phyloP scores from a whole-genome alignment of 2,329 filamentous ascomycete genomes.

The Epichloe baconii region DNA sequence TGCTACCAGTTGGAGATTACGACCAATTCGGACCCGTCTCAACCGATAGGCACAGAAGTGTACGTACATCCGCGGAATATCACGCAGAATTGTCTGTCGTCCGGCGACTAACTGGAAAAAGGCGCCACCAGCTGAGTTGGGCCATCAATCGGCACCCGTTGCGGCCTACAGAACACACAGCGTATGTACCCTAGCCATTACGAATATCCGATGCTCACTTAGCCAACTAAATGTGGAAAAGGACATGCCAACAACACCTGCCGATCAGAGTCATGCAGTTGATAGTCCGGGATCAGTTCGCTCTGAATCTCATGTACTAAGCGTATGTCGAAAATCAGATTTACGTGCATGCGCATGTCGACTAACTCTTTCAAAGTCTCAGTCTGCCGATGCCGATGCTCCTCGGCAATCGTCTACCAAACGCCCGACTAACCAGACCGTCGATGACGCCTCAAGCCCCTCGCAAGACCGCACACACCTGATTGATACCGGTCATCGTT shows the following conservation, averaged over 20 bases:
- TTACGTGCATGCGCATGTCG: neutral
- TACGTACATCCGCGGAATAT: neutral
- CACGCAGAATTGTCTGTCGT: neutral
- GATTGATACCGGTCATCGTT: neutral
- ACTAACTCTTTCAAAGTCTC: neutral
- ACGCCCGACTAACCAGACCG: neutral
- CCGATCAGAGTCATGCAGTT: constrained; percentile 1
- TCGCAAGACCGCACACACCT: neutral
- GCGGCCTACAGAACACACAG: neutral
- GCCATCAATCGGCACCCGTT: neutral
- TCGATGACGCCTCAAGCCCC: neutral
- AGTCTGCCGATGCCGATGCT: neutral
- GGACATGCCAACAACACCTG: neutral
- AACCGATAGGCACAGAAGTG: neutral
- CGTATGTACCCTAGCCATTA: neutral
- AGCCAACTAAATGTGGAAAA: constrained; percentile 1
- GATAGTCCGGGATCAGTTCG: neutral
- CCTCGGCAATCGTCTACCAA: neutral
- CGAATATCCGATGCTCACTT: neutral
- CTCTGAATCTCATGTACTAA: neutral
- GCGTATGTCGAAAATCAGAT: neutral
- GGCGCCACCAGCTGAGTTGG: constrained; percentile 5
- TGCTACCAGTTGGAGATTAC: neutral
- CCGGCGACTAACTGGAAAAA: constrained; percentile 7
- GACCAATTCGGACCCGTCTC: neutral